These are phyloP conservation scores for Nematodospora anomalae DNA, from an alignment of 1,139 yeast species.

Conservation along the genomic window DNA sequence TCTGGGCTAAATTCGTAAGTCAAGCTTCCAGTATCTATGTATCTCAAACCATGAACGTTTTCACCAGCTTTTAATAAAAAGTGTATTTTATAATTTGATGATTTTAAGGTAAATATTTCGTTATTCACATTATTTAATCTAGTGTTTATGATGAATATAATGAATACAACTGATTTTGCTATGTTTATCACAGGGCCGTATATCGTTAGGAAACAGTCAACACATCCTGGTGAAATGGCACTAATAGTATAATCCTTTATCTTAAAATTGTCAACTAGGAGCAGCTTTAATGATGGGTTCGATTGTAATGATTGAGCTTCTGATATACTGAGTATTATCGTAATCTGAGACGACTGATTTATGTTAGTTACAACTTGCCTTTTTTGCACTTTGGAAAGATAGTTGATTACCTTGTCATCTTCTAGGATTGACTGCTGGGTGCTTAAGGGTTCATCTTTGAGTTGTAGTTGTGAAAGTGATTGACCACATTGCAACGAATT, in stretches of 20 bases:
- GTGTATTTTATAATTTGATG: slow-evolving; percentile 25
- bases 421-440: slow-evolving; percentile 5
- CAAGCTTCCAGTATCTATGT: slow-evolving; percentile 10
- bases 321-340: slow-evolving; percentile 24
- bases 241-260: slow-evolving; percentile 25
- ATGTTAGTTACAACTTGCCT: slow-evolving; percentile 4
- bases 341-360: slow-evolving; percentile 6
- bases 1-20: slow-evolving; percentile 13
- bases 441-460: slow-evolving; percentile 1
- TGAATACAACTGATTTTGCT: slow-evolving; percentile 24
- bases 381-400: slow-evolving; percentile 11
- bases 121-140: slow-evolving; percentile 25
- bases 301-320: slow-evolving; percentile 29
- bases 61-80: slow-evolving; percentile 8
- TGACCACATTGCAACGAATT: slow-evolving; percentile 1
- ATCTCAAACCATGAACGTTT: slow-evolving; percentile 10
- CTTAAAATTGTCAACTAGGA: slow-evolving; percentile 19
- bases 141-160: slow-evolving; percentile 23
- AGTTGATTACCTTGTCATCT: slow-evolving; percentile 13
- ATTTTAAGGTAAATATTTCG: slow-evolving; percentile 31
- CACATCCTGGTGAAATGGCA: slow-evolving; percentile 22
- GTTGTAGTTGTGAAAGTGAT: slow-evolving; percentile 1
- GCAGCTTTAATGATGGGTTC: slow-evolving; percentile 8
- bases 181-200: slow-evolving; percentile 25
- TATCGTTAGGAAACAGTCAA: slow-evolving; percentile 30